Base-by-base conservation (phyloP, 2,329 filamentous ascomycete genomes). In the Apiospora pterosperma region DNA sequence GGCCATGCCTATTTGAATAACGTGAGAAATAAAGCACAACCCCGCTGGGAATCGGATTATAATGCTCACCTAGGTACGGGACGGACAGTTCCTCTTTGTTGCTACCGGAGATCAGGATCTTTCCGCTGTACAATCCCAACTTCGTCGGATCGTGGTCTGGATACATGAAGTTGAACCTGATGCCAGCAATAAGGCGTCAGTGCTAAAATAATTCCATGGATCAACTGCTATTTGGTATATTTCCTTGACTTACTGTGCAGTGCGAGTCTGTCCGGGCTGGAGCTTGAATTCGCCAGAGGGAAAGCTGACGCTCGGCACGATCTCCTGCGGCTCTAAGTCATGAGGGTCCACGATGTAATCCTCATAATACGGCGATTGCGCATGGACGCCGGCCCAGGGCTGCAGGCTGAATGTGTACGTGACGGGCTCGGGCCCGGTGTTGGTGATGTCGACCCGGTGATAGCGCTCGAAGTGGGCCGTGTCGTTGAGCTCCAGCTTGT, bases 401-500 rank as follows among this genome's bases (percentile, higher is more conserved):
- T 77, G 69, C 28, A 68, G 19, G 1, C 36, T 41, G 61, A 72
- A 66, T 3, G 67, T 72, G 69, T 80, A 81, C 7, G 71, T 74
- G 25, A 76, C 69, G 4, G 71, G 63, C n/a, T 72, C 65, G 21
- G 67, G 67, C 28, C 72, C 77, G 14, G 70, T 71, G 66, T 81
- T 81, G 59, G 71, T 75, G 67, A 81, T 74, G 41, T 62, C 58
- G 10, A 70, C 64, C 5, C 59, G 36, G 36, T 67, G 66, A 52
- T 63, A 61, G 11, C 66, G 64, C 19, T 66, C 69, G 65, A 81
- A 77, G 63, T 79, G 69, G 36, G 72, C 71, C 5, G 79, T 81
- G 65, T 82, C 80, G 62, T 81, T 82, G 65, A 82, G 77, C 10
- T 74, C 73, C 36, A 82, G 72, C 64, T 75, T 78, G n/a, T 75